Conservation (phyloP, 306 rosid species). For the Psophocarpus tetragonolobus region DNA sequence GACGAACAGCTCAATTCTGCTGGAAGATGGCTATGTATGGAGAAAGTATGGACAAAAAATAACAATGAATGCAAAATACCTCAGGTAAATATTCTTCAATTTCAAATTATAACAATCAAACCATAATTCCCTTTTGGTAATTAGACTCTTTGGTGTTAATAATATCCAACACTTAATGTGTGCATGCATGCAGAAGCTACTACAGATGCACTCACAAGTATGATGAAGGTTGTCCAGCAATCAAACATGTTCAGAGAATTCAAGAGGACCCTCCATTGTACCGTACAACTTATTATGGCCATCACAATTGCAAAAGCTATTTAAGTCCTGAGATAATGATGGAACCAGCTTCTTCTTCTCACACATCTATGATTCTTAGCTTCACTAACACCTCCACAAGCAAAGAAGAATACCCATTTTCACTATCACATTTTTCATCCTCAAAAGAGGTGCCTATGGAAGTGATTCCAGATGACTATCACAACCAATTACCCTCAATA, state of each 20-base stretch:
- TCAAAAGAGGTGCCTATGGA: constrained; percentile 2
- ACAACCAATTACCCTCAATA: not conserved
- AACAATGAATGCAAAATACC: constrained; percentile 31
- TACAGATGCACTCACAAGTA: constrained; percentile 58
- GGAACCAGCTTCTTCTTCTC: constrained; percentile 19
- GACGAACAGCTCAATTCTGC: constrained; percentile 30
- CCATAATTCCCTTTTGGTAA: too few species aligned
- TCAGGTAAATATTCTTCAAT: constrained; percentile 33
- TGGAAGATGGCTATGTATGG: constrained; percentile 61
- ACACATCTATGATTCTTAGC: constrained; percentile 30
- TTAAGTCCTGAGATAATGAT: constrained; percentile 33
- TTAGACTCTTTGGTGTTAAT: too few species aligned
- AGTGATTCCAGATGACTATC: not conserved
- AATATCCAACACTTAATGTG: too few species aligned
- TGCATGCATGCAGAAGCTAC: constrained; percentile 50
- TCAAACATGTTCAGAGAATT: constrained; percentile 55
- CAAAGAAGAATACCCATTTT: not conserved
- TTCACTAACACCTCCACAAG: constrained; percentile 11
- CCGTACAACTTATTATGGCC: constrained; percentile 47
- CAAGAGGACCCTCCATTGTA: constrained; percentile 45
- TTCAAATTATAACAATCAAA: not conserved
- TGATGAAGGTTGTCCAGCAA: constrained; percentile 55
- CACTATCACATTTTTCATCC: not conserved
- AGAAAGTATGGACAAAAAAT: constrained; percentile 65
- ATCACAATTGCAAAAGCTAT: constrained; percentile 47